phyloP scores from a whole-genome alignment of 768 basidiomycete genomes.

The Vararia minispora region DNA sequence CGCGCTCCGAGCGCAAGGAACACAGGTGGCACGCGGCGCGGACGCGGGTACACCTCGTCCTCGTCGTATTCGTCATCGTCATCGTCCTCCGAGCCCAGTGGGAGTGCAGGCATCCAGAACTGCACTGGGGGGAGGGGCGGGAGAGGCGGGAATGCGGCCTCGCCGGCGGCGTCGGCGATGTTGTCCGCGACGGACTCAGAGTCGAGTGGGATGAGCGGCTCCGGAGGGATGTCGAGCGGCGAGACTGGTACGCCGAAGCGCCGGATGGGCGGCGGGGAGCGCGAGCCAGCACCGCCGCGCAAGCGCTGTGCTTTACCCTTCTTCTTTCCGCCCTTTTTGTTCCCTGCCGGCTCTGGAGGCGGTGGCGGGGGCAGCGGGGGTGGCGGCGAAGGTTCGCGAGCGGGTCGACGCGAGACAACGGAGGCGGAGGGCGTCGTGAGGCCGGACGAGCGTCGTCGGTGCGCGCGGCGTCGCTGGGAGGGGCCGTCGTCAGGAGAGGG shows the following conservation, averaged over 20 bases:
- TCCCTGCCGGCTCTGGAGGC: neutral
- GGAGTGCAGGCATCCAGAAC: slow-evolving; percentile 14
- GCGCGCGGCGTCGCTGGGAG: slow-evolving; percentile 1
- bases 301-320: too few relatives aligned
- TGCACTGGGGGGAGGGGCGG: slow-evolving; percentile 12
- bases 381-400: neutral
- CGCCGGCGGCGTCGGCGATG: slow-evolving; percentile 2
- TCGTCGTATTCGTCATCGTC: neutral
- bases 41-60: neutral
- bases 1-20: slow-evolving; percentile 14
- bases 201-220: neutral
- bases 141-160: slow-evolving; percentile 7
- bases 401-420: slow-evolving; percentile 4
- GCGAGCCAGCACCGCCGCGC: slow-evolving; percentile 2
- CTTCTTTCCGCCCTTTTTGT: slow-evolving; percentile 5
- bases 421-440: slow-evolving; percentile 11
- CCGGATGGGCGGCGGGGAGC: neutral
- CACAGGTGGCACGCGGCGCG: slow-evolving; percentile 10
- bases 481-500: slow-evolving; percentile 2
- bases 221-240: slow-evolving; percentile 2
- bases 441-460: slow-evolving; percentile 6
- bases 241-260: neutral
- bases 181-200: slow-evolving; percentile 1
- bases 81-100: neutral
- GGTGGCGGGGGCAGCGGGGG: neutral